Evolutionary conservation across 2,329 filamentous ascomycete species (phyloP).

Genomic region (Orbilia javanica): DNA sequence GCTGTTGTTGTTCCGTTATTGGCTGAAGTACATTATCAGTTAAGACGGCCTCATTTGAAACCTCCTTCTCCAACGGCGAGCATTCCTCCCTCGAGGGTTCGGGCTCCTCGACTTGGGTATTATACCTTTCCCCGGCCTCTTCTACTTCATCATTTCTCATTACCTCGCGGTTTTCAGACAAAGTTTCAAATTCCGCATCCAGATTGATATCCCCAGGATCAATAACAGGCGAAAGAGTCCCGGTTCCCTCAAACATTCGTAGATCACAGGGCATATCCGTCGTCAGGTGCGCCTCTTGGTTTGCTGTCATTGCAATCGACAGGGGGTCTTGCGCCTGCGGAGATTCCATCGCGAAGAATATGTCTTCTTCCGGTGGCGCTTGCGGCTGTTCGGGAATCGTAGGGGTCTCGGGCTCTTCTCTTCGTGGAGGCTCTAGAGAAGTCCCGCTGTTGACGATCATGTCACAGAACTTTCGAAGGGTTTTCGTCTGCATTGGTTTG

Average conservation of each 20-base stretch:
- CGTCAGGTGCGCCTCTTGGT: neutral
- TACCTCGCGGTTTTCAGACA: neutral
- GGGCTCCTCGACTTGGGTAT: neutral
- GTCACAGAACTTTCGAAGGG: neutral
- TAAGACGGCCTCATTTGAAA: neutral
- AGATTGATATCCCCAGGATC: neutral
- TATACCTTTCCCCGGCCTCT: neutral
- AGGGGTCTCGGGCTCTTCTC: neutral
- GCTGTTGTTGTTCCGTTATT: neutral
- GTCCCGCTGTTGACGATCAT: neutral
- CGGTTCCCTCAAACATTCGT: neutral
- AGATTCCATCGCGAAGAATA: neutral
- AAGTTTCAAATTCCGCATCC: neutral
- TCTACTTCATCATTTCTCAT: no score
- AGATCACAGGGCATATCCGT: conserved; percentile 7
- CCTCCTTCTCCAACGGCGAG: neutral
- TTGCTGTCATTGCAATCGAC: no score
- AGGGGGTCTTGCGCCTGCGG: neutral
- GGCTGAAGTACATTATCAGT: neutral
- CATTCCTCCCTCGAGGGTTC: neutral
- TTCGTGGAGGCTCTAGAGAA: neutral
- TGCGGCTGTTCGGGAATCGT: neutral
- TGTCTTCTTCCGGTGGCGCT: neutral
- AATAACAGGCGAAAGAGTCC: no score
- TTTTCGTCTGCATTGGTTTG: neutral